phyloP scores from a whole-genome alignment of 306 rosid species.

The Cicer chorassanicum region DNA sequence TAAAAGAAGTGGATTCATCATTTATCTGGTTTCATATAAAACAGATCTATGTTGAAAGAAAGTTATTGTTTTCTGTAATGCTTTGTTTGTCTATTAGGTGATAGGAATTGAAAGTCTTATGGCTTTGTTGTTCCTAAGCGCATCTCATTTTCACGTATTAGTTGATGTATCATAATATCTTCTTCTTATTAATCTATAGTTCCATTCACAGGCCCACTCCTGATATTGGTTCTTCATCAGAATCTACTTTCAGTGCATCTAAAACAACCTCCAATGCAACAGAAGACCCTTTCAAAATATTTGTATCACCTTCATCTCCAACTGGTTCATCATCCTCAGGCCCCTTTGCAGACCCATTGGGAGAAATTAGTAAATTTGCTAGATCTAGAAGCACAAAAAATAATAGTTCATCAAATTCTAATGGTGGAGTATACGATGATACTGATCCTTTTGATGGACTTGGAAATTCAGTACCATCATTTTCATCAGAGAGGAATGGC shows the following conservation, averaged over 20 bases:
- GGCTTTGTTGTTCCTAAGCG: constrained; percentile 32
- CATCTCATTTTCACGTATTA: constrained; percentile 37
- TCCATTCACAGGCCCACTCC: constrained; percentile 68
- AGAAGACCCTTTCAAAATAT: constrained; percentile 72
- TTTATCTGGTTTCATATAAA: constrained; percentile 33
- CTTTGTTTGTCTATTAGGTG: constrained; percentile 35
- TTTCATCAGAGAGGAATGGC: constrained; percentile 66
- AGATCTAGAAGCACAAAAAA: constrained; percentile 63
- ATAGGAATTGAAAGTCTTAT: constrained; percentile 16
- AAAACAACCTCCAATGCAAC: constrained; percentile 58
- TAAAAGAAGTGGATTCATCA: constrained; percentile 9
- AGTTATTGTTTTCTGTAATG: constrained; percentile 17
- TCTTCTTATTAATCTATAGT: constrained; percentile 31
- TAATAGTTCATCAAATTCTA: constrained; percentile 55
- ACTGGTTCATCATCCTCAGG: constrained; percentile 52
- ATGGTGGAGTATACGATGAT: constrained; percentile 67
- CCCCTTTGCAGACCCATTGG: constrained; percentile 66
- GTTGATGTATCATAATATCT: constrained; percentile 34
- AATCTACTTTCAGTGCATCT: constrained; percentile 51
- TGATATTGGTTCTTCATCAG: constrained; percentile 66
- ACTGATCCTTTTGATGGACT: constrained; percentile 78
- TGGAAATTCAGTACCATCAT: constrained; percentile 73
- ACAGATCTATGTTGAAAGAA: constrained; percentile 28
- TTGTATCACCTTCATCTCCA: constrained; percentile 57
- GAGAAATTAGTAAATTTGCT: constrained; percentile 70